Base-by-base conservation (phyloP, 768 basidiomycete species). In the Epithele typhae region DNA sequence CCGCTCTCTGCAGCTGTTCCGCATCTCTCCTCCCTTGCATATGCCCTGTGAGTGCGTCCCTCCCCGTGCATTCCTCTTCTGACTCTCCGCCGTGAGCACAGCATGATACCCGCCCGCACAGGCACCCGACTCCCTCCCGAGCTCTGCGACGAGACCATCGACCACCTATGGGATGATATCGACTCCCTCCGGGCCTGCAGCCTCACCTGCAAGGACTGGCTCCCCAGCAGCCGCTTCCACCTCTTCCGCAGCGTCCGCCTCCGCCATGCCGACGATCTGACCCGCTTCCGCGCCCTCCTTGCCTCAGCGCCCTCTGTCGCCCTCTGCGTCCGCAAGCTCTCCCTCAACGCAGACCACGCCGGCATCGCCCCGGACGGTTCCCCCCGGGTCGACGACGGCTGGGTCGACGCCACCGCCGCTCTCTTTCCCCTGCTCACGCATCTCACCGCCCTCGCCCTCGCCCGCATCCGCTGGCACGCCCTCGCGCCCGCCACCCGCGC, bases 141-240 rank as follows among this genome's bases (percentile, higher is more conserved):
- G 55, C 57, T 64, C 45, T 45, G 51, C 24, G 60, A 62, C 46
- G 47, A 55, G 54, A 52, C 58, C 32, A 57, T 64, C 45, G 62
- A 64, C 53, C 52, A 59, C 46, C 54, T 62, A 24, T 59, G 58
- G 56, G 57, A 62, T 47, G 62, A 64, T 51, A 19, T 51, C 10
- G 33, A 51, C n/a, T 23, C 60, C 19, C 56, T 64, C 40, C 44
- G 45, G 8, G 52, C 53, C 15, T 61, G 60, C 52, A 52, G 54
- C 46, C 55, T 64, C 37, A 40, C 53, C 25, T 59, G 57, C 51
- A 51, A 55, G 30, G 41, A 52, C 4, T 64, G 59, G 59, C 49
- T 54, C 19, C 57, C 60, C 34, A 52, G 48, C 37, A 54, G 48
- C 41, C 53, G 57, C 23, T 50, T 53, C 18, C 62, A 60, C 45